phyloP scores from a whole-genome alignment of 2,329 filamentous ascomycete species.

The Arachnopeziza araneosa region DNA sequence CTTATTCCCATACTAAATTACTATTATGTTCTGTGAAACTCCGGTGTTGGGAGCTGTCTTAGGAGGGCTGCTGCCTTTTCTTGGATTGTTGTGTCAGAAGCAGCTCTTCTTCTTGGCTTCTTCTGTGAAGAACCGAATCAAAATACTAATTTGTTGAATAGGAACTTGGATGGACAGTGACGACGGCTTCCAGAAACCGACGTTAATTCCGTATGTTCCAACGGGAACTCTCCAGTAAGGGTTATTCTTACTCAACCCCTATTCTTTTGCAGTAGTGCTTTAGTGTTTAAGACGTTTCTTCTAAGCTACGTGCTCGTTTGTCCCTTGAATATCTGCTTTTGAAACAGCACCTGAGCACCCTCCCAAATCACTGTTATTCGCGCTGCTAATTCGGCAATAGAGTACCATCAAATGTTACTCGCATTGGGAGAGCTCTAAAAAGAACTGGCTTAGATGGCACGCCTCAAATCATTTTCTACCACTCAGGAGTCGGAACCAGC shows the following conservation, averaged over 20 bases:
- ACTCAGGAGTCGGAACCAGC: slow-evolving; percentile 54
- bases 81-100: no score
- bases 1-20: no score
- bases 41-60: no score
- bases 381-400: background rate
- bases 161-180: slow-evolving; percentile 31
- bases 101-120: no score
- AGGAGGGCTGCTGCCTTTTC: no score
- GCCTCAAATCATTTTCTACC: slow-evolving; percentile 55
- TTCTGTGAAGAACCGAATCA: no score
- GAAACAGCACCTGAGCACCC: background rate
- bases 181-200: slow-evolving; percentile 26
- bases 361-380: background rate
- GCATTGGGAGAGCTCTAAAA: slow-evolving; percentile 52
- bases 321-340: background rate
- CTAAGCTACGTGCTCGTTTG: background rate
- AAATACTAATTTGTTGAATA: slow-evolving; percentile 2
- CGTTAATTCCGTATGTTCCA: slow-evolving; percentile 48
- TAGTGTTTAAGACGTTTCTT: background rate
- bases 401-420: slow-evolving; percentile 54
- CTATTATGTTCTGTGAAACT: no score
- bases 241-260: background rate
- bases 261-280: background rate
- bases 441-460: slow-evolving; percentile 42
- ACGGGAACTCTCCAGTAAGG: slow-evolving; percentile 47